Evolutionary conservation across 108 stramenopile species (phyloP).

Genomic region (Chaetoceros muelleri): DNA sequence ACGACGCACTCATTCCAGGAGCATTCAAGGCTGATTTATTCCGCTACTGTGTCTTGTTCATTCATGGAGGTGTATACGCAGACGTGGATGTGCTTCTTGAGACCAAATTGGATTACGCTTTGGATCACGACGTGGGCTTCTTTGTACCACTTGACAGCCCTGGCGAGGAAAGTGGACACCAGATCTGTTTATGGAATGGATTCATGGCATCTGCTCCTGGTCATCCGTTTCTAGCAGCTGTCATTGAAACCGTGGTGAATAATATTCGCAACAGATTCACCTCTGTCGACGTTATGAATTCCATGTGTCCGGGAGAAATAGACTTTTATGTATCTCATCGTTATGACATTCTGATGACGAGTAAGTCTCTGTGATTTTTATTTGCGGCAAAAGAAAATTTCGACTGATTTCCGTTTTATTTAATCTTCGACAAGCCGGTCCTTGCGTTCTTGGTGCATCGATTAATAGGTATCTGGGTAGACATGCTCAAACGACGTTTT

Average conservation of each 20-base stretch:
- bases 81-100: conserved; percentile 62
- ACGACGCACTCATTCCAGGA: conserved; percentile 27
- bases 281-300: conserved; percentile 55
- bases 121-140: conserved; percentile 45
- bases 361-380: too few species aligned
- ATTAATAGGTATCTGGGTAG: conserved; percentile 68
- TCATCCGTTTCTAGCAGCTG: conserved; percentile 69
- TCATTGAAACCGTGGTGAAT: conserved; percentile 76
- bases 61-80: conserved; percentile 52
- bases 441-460: conserved; percentile 63
- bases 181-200: conserved; percentile 70
- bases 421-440: too few species aligned
- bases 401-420: too few species aligned
- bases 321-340: conserved; percentile 62
- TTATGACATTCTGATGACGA: conserved; percentile 64
- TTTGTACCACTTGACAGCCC: conserved; percentile 45
- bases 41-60: conserved; percentile 54
- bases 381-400: too few species aligned
- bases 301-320: conserved; percentile 54
- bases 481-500: conserved; percentile 56
- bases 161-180: conserved; percentile 16
- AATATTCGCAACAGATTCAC: conserved; percentile 78
- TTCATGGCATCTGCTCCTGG: conserved; percentile 75
- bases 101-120: conserved; percentile 37
- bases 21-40: conserved; percentile 63